These are phyloP conservation scores for Candida golubevii DNA, from an alignment of 805 yeast species.

Conservation along the genomic window DNA sequence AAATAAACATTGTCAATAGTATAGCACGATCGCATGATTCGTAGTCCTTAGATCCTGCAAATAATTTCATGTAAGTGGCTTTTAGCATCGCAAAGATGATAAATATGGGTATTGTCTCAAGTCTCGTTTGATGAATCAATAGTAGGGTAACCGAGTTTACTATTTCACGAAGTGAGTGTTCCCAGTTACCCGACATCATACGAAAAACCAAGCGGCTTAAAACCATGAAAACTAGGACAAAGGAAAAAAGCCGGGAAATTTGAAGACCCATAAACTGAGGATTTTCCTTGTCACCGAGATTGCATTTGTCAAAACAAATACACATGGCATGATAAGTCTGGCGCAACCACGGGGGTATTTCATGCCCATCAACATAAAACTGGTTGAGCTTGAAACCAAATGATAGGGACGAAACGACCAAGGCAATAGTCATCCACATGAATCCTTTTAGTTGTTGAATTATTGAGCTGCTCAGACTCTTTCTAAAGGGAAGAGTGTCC, in stretches of 20 bases:
- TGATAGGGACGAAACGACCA: constrained; percentile 43
- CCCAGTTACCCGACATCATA: background rate
- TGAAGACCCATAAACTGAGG: constrained; percentile 23
- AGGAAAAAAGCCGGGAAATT: constrained; percentile 24
- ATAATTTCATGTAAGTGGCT: constrained; percentile 13
- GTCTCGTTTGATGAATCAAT: constrained; percentile 52
- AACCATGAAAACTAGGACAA: constrained; percentile 28
- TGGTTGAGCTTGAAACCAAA: constrained; percentile 53
- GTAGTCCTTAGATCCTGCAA: constrained; percentile 11
- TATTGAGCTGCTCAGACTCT: too few species aligned
- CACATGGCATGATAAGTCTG: too few species aligned
- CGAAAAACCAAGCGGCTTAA: constrained; percentile 21
- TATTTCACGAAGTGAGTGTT: constrained; percentile 24
- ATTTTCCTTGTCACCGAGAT: constrained; percentile 9
- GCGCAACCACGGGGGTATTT: constrained; percentile 40
- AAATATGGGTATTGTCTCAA: constrained; percentile 54
- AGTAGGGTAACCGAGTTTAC: constrained; percentile 35
- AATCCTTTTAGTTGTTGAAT: too few species aligned
- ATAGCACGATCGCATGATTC: constrained; percentile 15
- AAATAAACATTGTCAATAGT: constrained; percentile 29
- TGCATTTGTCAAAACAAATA: constrained; percentile 18
- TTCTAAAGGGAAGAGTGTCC: too few species aligned
- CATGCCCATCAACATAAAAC: constrained; percentile 51
- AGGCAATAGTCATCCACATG: too few species aligned
- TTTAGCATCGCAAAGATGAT: constrained; percentile 31